A percentile compares a stretch with the other conserved stretches of the same genome.
Conservation (phyloP, 352 stramenopile genomes). For the Thalassiosira livingstoniorum region DNA sequence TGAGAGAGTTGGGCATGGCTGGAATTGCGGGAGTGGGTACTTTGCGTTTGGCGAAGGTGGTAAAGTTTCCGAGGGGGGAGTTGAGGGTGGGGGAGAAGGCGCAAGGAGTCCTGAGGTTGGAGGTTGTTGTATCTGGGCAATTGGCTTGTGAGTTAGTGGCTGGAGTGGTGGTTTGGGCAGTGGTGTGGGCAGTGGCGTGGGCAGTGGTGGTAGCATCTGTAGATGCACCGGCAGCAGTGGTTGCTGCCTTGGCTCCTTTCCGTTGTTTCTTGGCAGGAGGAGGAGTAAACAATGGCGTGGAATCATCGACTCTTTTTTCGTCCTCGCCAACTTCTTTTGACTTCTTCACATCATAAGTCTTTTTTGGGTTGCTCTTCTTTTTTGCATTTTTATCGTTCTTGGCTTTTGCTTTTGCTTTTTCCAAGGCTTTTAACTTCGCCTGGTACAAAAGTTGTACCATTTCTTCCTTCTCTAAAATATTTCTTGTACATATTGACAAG, state of each 20-base stretch:
- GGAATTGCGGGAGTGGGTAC: constrained; percentile 52
- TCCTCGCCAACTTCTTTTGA: no score
- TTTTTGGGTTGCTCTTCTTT: no score
- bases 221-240: constrained; percentile 17
- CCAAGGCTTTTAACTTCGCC: no score
- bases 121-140: constrained; percentile 2
- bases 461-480: no score
- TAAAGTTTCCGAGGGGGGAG: constrained; percentile 37
- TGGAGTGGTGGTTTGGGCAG: constrained; percentile 10
- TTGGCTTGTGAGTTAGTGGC: constrained; percentile 3
- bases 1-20: constrained; percentile 45
- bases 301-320: background rate
- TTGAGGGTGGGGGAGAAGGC: constrained; percentile 43
- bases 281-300: background rate
- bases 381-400: no score
- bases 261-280: background rate
- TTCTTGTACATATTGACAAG: no score
- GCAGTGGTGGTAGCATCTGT: constrained; percentile 17
- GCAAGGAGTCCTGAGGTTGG: constrained; percentile 44
- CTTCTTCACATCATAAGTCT: background rate
- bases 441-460: no score
- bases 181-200: constrained; percentile 28
- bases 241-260: no score
- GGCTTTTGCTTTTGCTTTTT: no score
- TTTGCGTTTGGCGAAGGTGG: constrained; percentile 31